Percentiles rank a stretch among this genome's conserved stretches.
These are phyloP conservation scores for Mrakia frigida DNA, from an alignment of 768 basidiomycete species.

Conservation along the genomic window DNA sequence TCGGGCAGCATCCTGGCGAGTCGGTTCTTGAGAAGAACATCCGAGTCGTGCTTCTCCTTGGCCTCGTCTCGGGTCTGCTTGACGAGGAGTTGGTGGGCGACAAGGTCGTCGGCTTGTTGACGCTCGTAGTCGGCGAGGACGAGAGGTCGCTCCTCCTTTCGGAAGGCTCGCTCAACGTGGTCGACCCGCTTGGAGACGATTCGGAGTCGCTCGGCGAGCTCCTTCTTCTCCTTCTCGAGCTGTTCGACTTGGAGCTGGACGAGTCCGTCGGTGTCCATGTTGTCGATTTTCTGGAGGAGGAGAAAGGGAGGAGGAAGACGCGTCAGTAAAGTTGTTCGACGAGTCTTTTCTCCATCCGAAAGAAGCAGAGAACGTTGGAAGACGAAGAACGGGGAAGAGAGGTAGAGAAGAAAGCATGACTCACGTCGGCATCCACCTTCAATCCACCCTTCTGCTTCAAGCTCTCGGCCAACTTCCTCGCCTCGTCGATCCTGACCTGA, in stretches of 20 bases:
- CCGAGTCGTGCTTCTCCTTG: slow-evolving; percentile 57
- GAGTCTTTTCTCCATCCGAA: not conserved
- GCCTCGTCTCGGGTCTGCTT: slow-evolving; percentile 56
- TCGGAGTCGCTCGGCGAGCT: slow-evolving; percentile 71
- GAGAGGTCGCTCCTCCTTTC: slow-evolving; percentile 85
- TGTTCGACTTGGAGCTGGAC: slow-evolving; percentile 89
- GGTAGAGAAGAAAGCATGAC: slow-evolving; percentile 37
- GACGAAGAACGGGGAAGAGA: no score
- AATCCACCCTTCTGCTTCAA: slow-evolving; percentile 70
- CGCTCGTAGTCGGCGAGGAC: slow-evolving; percentile 76
- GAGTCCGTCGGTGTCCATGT: slow-evolving; percentile 75
- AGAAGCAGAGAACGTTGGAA: no score
- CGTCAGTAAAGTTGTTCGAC: not conserved
- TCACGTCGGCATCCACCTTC: slow-evolving; percentile 64
- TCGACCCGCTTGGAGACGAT: slow-evolving; percentile 84
- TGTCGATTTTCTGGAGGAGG: slow-evolving; percentile 63
- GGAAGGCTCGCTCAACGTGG: slow-evolving; percentile 88
- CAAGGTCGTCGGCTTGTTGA: slow-evolving; percentile 73
- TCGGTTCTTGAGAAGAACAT: slow-evolving; percentile 68
- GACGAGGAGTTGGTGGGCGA: slow-evolving; percentile 62
- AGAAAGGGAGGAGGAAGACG: not conserved
- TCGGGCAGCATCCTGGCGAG: slow-evolving; percentile 68
- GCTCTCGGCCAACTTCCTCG: slow-evolving; percentile 77
- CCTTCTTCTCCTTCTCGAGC: slow-evolving; percentile 92
- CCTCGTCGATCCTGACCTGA: slow-evolving; percentile 69